Base-by-base conservation (phyloP, 1,284 basidiomycete genomes). In the Trichosporon coremiiforme region DNA sequence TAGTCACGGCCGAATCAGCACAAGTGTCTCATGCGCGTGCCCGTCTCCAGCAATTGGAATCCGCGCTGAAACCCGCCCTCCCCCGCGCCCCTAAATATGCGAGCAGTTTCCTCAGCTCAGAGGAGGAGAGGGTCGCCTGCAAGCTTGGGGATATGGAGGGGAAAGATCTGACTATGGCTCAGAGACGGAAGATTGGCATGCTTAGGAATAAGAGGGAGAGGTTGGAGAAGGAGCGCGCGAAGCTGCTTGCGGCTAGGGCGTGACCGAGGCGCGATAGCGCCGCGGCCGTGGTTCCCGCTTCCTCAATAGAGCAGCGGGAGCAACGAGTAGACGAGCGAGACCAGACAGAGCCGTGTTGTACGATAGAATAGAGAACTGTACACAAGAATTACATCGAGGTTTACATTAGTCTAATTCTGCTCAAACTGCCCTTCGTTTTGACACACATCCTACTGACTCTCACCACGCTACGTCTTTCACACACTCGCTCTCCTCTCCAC, bases 141-240 rank as follows among this genome's bases (percentile, higher is more conserved):
- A 33, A 41, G 17, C 53, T 68, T 17, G 36, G 10, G 12, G 35
- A 70, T 47, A 73, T 71, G 0, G 74, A 12, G 79, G 82, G 77
- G 70, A 78, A 74, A 53, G 75, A 74, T 0, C 66, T 82, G n/a
- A 76, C 71, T 20, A 68, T 76, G 8, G 74, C 77, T 35, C 82
- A 83, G 68, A 70, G 78, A 45, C 71, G 78, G 36, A 80, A 80
- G 69, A 70, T 81, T 6, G 77, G 77, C 64, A 75, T 79, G 75
- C 68, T 83, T n/a, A 76, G 75, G 70, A 76, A 74, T 22, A 81
- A 79, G 70, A 65, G 82, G 50, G 77, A 81, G 65, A 73, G 76
- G 70, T 68, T 83, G 65, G 79, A 82, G 74, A 76, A 75, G 71
- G 82, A 84, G 71, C 67, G 74, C 66, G 76, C 68, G 50, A 75